Percentiles rank a stretch among this genome's conserved stretches.
Conservation (phyloP, 768 basidiomycete species). For the Mrakia blollopis region DNA sequence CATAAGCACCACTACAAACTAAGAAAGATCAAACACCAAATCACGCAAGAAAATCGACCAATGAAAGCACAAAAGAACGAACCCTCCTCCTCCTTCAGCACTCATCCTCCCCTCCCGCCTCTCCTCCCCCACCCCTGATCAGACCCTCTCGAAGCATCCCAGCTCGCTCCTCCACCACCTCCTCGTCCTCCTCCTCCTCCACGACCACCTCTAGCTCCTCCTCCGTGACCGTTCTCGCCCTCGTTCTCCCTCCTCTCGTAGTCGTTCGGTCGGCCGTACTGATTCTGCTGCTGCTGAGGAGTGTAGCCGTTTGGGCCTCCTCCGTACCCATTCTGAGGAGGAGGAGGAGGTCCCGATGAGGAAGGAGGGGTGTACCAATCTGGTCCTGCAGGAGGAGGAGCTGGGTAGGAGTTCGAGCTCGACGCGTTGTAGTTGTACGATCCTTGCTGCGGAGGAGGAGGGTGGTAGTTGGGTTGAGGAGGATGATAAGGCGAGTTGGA, state of each 20-base stretch:
- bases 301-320: neutral
- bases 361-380: neutral
- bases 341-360: neutral
- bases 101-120: neutral
- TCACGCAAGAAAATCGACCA: too few relatives aligned
- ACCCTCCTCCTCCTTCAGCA: too few relatives aligned
- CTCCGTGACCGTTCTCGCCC: neutral
- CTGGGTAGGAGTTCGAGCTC: neutral
- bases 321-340: neutral
- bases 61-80: too few relatives aligned
- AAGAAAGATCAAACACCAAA: too few relatives aligned
- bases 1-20: too few relatives aligned
- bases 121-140: neutral
- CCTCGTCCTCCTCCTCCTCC: conserved; percentile 23
- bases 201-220: conserved; percentile 36
- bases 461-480: neutral
- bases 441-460: neutral
- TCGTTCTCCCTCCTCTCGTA: neutral
- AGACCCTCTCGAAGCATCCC: neutral
- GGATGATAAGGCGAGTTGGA: neutral
- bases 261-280: neutral
- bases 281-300: neutral
- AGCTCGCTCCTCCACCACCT: conserved; percentile 35
- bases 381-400: neutral
- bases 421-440: too few relatives aligned